phyloP scores from a whole-genome alignment of 495 filamentous ascomycete species.

The Talaromyces thailandensis region DNA sequence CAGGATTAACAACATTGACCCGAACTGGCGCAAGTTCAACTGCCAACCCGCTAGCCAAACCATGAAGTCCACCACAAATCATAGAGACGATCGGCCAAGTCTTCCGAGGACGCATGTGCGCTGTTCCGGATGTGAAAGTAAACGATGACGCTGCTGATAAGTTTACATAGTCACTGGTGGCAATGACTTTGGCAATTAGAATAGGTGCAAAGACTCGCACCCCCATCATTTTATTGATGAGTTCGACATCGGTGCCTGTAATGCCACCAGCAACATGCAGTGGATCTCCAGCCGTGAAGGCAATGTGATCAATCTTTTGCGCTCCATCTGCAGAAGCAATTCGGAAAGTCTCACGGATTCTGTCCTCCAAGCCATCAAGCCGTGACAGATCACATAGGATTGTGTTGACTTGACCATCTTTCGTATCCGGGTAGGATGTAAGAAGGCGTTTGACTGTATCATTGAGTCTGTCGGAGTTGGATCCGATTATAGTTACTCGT shows the following conservation, averaged over 20 bases:
- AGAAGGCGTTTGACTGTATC: constrained; percentile 30
- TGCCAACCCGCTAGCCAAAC: constrained; percentile 42
- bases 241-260: not conserved
- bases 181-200: constrained; percentile 42
- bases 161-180: constrained; percentile 27
- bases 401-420: not conserved
- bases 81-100: constrained; percentile 15
- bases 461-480: constrained; percentile 33
- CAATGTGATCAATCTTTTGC: constrained; percentile 46
- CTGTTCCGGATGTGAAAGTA: constrained; percentile 44
- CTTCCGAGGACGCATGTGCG: constrained; percentile 29
- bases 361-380: not conserved
- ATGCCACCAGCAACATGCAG: constrained; percentile 12
- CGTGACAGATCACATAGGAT: not conserved
- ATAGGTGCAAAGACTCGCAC: constrained; percentile 43
- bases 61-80: constrained; percentile 18
- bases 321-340: not conserved
- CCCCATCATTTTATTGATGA: constrained; percentile 26
- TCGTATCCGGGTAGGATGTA: constrained; percentile 20
- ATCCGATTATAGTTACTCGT: constrained; percentile 45
- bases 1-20: constrained; percentile 51
- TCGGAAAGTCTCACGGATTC: not conserved
- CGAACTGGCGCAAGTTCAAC: constrained; percentile 49
- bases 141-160: constrained; percentile 29
- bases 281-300: constrained; percentile 48